Base-by-base conservation (phyloP, 75 land plant species). In the Chamaecyparis obtusa region DNA sequence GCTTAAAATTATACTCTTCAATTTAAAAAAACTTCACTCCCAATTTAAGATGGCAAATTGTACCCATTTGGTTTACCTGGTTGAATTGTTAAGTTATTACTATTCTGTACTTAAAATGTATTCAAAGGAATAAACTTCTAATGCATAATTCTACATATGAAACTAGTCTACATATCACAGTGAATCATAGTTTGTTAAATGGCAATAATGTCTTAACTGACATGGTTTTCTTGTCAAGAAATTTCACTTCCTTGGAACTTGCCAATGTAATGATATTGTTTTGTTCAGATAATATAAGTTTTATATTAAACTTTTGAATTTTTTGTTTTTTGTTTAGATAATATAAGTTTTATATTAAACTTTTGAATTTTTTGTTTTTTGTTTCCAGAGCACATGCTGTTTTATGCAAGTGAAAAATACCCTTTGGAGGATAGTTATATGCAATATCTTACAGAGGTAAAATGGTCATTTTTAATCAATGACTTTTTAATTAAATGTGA, bases 371-470 rank as follows among this genome's bases (percentile, higher is more conserved):
- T 67, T 84, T 67, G 84, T 89, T 56, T 79, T 57, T 69, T 32
- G 55, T 80, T 74, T 86, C 80, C 96, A 96, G 99, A 98, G 86
- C 99, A 98, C 84, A 98, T 98, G 99, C 94, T 98, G 85, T 98
- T 98, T 89, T 98, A 93, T 91, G 94, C 99, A 14, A 98, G 99
- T 93, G 97, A 94, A 76, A 98, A 96, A 69, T 98, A 98, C 87
- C 99, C 99, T 30, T 71, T 92, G 89, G 99, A 98, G 86, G 97
- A 98, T 89, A 95, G 96, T 88, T 98, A 96, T 88, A 93, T 93
- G 55, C 97, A 98, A 88, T 98, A 91, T 87, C 96, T 98, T 57
- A 87, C 91, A 49, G 97, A 98, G 99, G 99, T 97, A 81, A 81
- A 81, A 81, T 46, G 15, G 1, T 33, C 32, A 46, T 81, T 46